Evolutionary conservation across 441 rosid species (phyloP).

Genomic region (Aleurites moluccanus): DNA sequence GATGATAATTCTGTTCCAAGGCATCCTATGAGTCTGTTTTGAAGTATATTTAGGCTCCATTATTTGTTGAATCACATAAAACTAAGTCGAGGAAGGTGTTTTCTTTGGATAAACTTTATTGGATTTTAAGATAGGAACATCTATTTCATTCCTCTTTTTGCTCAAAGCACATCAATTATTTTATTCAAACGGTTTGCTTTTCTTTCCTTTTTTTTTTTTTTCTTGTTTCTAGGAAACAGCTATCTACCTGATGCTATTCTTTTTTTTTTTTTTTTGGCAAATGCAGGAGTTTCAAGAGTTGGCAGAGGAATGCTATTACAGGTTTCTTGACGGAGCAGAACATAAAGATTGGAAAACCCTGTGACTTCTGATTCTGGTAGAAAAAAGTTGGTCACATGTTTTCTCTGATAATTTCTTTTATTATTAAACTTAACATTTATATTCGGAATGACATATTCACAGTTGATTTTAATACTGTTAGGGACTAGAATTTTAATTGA

Average conservation of each 20-base stretch:
- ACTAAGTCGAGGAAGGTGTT: not conserved
- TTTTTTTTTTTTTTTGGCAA: slow-evolving; percentile 4
- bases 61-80: not conserved
- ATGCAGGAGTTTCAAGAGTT: slow-evolving; percentile 77
- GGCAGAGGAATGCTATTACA: slow-evolving; percentile 73
- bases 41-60: not conserved
- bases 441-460: too few relatives aligned
- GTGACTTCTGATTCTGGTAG: slow-evolving; percentile 24
- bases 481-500: too few relatives aligned
- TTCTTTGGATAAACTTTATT: not conserved
- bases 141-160: not conserved
- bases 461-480: too few relatives aligned
- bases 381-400: not conserved
- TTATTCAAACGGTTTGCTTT: slow-evolving; percentile 12
- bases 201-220: not conserved
- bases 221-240: not conserved
- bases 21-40: not conserved
- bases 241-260: not conserved
- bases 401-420: too few relatives aligned
- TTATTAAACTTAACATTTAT: too few relatives aligned
- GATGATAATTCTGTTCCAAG: not conserved
- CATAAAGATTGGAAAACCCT: slow-evolving; percentile 41
- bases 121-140: not conserved
- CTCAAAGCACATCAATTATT: not conserved
- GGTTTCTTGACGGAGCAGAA: slow-evolving; percentile 54